phyloP scores from a whole-genome alignment of 2,329 filamentous ascomycete species.

The Xylogone sp. region DNA sequence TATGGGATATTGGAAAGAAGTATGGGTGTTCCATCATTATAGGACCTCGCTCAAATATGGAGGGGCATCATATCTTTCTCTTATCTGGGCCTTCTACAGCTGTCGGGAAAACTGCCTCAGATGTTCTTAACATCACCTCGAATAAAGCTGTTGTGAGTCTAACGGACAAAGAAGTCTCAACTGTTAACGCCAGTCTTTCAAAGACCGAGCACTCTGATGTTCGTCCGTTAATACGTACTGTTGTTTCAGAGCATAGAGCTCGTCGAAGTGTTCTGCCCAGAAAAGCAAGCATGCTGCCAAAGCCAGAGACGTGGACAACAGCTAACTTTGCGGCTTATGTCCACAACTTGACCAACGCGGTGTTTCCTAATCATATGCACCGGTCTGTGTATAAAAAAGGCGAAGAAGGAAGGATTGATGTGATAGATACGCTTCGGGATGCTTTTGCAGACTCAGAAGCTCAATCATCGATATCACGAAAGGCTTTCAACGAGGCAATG shows the following conservation, averaged over 20 bases:
- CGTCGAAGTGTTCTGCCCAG: neutral
- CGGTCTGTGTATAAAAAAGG: slow-evolving; percentile 12
- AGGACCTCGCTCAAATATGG: slow-evolving; percentile 1
- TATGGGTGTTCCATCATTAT: slow-evolving; percentile 16
- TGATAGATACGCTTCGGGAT: slow-evolving; percentile 20
- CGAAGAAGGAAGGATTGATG: slow-evolving; percentile 13
- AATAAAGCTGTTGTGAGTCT: neutral
- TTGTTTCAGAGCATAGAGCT: slow-evolving; percentile 1
- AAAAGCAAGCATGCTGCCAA: slow-evolving; percentile 11
- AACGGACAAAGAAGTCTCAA: neutral
- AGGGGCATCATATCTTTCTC: slow-evolving; percentile 8
- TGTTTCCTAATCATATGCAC: slow-evolving; percentile 14
- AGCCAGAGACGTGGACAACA: slow-evolving; percentile 24
- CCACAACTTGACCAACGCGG: slow-evolving; percentile 29
- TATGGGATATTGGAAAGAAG: slow-evolving; percentile 14
- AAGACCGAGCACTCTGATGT: neutral
- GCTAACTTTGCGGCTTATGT: slow-evolving; percentile 35
- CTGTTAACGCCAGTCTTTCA: neutral
- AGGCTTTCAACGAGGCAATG: slow-evolving; percentile 36
- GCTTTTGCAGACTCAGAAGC: slow-evolving; percentile 30
- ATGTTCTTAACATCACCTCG: slow-evolving; percentile 11
- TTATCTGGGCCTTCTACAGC: slow-evolving; percentile 17
- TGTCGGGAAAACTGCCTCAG: slow-evolving; percentile 14
- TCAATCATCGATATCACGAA: slow-evolving; percentile 31
- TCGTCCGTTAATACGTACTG: slow-evolving; percentile 23